Evolutionary conservation across 2,329 filamentous ascomycete species (phyloP).

Genomic region (Phialophora macrospora): DNA sequence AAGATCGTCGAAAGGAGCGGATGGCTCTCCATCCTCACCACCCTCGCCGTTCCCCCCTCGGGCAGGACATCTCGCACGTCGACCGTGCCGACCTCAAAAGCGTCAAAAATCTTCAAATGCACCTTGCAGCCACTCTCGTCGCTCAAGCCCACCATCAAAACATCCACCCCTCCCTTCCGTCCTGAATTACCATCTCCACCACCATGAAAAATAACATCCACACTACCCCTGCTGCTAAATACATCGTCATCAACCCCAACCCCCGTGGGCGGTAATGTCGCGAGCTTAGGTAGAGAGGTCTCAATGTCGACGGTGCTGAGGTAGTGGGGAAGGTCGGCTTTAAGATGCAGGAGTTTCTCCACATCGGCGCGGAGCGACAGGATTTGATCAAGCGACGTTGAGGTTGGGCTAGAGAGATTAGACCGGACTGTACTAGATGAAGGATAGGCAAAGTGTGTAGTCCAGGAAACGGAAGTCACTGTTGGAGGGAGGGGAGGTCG

Average conservation of each 20-base stretch:
- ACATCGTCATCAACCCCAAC: constrained; percentile 60
- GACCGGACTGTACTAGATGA: constrained; percentile 47
- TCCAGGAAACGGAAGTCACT: constrained; percentile 53
- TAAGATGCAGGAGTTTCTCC: constrained; percentile 44
- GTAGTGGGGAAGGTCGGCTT: constrained; percentile 70
- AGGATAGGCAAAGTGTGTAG: constrained; percentile 59
- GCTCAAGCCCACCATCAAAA: constrained; percentile 75
- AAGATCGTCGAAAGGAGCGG: constrained; percentile 75
- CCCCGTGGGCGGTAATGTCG: constrained; percentile 68
- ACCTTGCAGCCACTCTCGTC: constrained; percentile 50
- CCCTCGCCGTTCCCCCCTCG: constrained; percentile 49
- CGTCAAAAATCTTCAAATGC: constrained; percentile 83
- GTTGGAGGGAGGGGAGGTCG: background rate
- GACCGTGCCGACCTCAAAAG: constrained; percentile 76
- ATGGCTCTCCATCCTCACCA: constrained; percentile 70
- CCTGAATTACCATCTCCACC: constrained; percentile 2
- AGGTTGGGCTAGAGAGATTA: constrained; percentile 46
- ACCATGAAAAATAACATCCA: constrained; percentile 71
- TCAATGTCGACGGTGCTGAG: constrained; percentile 74
- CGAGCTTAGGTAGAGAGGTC: constrained; percentile 75
- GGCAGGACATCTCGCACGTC: constrained; percentile 53
- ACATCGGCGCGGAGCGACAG: constrained; percentile 47
- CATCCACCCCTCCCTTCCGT: constrained; percentile 55
- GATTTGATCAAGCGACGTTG: constrained; percentile 50
- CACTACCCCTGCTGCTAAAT: constrained; percentile 70